These are phyloP conservation scores for Mycena citricolor DNA, from an alignment of 1,284 basidiomycete genomes.

Conservation along the genomic window DNA sequence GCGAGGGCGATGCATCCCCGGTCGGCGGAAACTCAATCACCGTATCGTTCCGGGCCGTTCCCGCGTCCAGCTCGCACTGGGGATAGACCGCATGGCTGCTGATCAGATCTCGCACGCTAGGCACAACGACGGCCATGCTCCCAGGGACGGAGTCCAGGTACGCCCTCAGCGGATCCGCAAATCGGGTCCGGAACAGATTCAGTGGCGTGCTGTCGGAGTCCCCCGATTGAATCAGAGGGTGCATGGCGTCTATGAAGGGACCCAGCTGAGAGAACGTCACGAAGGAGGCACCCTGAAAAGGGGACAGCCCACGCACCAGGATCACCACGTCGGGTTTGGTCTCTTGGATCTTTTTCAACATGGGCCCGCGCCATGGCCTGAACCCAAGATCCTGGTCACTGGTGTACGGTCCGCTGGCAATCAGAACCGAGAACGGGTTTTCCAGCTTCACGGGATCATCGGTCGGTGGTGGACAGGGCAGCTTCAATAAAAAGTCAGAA, in stretches of 20 bases:
- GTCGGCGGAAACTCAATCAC: constrained; percentile 36
- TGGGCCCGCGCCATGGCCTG: constrained; percentile 60
- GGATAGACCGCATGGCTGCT: constrained; percentile 85
- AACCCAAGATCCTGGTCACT: constrained; percentile 75
- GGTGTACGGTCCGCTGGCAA: constrained; percentile 84
- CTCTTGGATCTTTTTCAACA: constrained; percentile 57
- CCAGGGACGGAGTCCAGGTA: constrained; percentile 66
- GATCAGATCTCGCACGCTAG: constrained; percentile 80
- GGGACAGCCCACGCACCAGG: constrained; percentile 76
- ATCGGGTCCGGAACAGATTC: constrained; percentile 70
- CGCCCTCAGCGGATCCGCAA: constrained; percentile 58
- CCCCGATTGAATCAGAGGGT: constrained; percentile 73
- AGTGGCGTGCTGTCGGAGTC: constrained; percentile 65
- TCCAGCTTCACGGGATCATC: constrained; percentile 30
- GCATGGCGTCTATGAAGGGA: constrained; percentile 82
- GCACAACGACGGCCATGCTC: constrained; percentile 76
- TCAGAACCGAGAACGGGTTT: constrained; percentile 59
- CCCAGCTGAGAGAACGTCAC: constrained; percentile 59
- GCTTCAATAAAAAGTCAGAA: constrained; percentile 62
- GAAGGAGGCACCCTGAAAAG: constrained; percentile 2
- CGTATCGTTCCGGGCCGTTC: constrained; percentile 41
- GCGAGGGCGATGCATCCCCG: background rate
- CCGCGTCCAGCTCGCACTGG: constrained; percentile 68
- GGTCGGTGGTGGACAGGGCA: constrained; percentile 49
- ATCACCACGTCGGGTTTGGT: constrained; percentile 77